Base-by-base conservation (phyloP, 345 rosid genomes). In the Lepidium aucheri region DNA sequence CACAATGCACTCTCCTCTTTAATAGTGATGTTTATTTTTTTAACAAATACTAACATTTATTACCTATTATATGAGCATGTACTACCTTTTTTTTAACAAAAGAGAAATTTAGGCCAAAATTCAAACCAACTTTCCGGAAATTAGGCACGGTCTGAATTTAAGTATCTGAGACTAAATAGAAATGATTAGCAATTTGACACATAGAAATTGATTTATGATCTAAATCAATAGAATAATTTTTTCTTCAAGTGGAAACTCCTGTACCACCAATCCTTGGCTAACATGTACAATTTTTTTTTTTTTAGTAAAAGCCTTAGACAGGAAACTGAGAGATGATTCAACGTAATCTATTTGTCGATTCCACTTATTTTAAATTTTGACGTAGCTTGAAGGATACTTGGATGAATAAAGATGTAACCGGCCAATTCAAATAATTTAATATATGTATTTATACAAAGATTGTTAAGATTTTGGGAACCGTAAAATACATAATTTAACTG, bases 331-430 rank as follows among this genome's bases (percentile, higher is more conserved):
- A 65, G 60, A 68, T 57, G 49, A 41, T 34, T 58, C 34, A 40
- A 65, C 65, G 33, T 47, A 34, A 26, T 68, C 22, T 47, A 16
- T 56, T 57, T 36, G 41, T 43, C 49, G 28, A 56, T 67, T 67
- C 64, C 40, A 57, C 50, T 46, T 24, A 39, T 47, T 15, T 45
- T 61, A 18, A 26, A 8, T 11, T 33, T 54, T 66, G 35, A n/a
- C 53, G 62, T 18, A 33, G 63, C 53, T 66, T 35, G 26, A 54
- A 53, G 35, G 36, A 34, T 50, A 47, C 30, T 12, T 67, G 32
- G 56, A 15, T 33, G 30, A 33, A 28, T 6, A 28, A 53, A 3
- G 4, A 24, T 17, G 36, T 43, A 18, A 36, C 36, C 32, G 32
- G 32, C 24, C 35, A 49, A n/a, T 14, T 32, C 30, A 15, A 33